Base-by-base conservation (phyloP, 192 early-diverging fungal genomes). In the Entomortierella lignicola region DNA sequence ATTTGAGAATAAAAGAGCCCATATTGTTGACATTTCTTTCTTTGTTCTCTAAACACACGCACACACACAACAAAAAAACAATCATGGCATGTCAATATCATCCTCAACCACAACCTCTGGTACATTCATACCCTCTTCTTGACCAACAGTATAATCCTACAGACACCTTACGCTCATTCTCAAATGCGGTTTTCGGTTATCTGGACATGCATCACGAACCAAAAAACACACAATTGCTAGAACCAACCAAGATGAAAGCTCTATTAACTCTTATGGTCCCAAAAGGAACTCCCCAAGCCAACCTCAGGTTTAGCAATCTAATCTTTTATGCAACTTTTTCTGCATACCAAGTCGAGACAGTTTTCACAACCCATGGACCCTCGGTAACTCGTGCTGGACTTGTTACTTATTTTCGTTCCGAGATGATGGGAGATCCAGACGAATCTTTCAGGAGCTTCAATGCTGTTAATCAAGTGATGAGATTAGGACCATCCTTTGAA, bases 71-170 rank as follows among this genome's bases (percentile, higher is more conserved):
- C n/a, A n/a, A n/a, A 37, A 37, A 37, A 37, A 37, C 34, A 4
- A 37, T 37, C 54, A 72, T 72, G 71, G 61, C 55, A 18, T 10
- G 59, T 37, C 55, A 56, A 30, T 34, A 56, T 37, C 55, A 54
- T 26, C 26, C 20, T 30, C 55, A 31, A 32, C 55, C 55, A 5
- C 55, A 56, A 31, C 17, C 55, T 56, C 62, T 54, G 47, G 37
- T 23, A 8, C 32, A 37, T 10, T 10, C 34, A 15, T 50, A 50
- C 48, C 63, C 63, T 17, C 72, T 74, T 48, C 72, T 74, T 17
- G 72, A 74, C 34, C 29, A 53, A 32, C 72, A 74, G 11, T 66
- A 66, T 39, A 74, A 74, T 50, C 57, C 63, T 26, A 74, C 72
- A 39, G 63, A 55, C 30, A 66, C 63, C 12, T 30, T 74, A 30